Evolutionary conservation across 1,139 yeast species (phyloP), one percentile per base, ranked within the genome.

Genomic region (Yamadazyma diddensiae): DNA sequence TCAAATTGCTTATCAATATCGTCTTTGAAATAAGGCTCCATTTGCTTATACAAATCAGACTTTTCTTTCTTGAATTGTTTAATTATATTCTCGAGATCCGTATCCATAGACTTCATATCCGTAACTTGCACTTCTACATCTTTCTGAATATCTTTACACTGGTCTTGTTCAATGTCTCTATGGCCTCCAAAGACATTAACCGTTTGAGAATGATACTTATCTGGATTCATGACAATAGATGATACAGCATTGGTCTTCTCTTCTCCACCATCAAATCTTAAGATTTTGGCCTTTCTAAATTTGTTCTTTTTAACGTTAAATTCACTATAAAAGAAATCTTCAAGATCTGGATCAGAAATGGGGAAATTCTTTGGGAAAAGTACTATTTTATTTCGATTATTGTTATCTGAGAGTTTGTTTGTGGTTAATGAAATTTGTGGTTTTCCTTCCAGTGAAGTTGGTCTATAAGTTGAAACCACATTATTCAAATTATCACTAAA

Each of bases 1-100:
- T 44, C 36, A 5, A 55, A 21, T 33, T 54, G 57, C 14, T 42
- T 35, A 4, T 36, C 41, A 4, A 55, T 23, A 6, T 43, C 49
- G n/a, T 44, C 42, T 15, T 39, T 33, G 35, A 55, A 53, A 30
- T 44, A 52, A 1, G 42, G 42, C 20, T 34, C 26, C 5, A 53
- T 33, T 32, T 56, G 61, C 27, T 41, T 28, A 32, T 36, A 46
- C 33, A 48, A 41, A 8, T 26, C 21, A n/a, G 38, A 28, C 2
- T 36, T 24, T 2, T 28, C 34, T 25, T 35, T 36, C 8, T 29
- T 25, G 18, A 53, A 44, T 9, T 24, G 26, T 13, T 32, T 21
- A 5, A 49, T 26, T 11, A 50, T 36, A 8, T 31, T 24, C 13
- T 38, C 41, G n/a, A 50, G 26, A 24, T 46, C 43, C 13, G 31